Conservation (phyloP, 495 filamentous ascomycete genomes). For the Diplogelasinospora grovesii region DNA sequence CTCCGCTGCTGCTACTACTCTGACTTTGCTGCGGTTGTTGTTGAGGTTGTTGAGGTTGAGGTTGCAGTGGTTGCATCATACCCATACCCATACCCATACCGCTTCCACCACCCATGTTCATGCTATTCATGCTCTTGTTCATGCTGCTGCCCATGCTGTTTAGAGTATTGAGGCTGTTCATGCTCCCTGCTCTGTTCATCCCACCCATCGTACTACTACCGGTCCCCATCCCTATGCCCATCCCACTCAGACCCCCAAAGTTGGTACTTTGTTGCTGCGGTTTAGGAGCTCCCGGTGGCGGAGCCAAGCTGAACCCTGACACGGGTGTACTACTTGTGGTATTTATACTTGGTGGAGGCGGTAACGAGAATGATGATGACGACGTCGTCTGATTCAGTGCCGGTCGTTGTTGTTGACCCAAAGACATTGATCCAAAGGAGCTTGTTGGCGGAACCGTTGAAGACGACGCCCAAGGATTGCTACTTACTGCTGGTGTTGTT, state of each 20-base stretch:
- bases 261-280: conserved; percentile 8
- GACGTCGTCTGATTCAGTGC: conserved; percentile 9
- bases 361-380: conserved; percentile 41
- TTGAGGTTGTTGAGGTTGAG: conserved; percentile 22
- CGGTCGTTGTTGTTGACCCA: conserved; percentile 25
- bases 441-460: conserved; percentile 16
- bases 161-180: no score
- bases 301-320: conserved; percentile 35
- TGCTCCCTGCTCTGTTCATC: conserved; percentile 2
- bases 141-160: conserved; percentile 19
- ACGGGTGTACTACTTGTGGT: neutral
- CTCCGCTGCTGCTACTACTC: conserved; percentile 32
- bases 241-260: neutral
- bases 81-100: conserved; percentile 17
- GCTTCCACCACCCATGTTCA: conserved; percentile 23
- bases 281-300: conserved; percentile 28
- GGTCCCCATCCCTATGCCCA: conserved; percentile 11
- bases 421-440: conserved; percentile 27
- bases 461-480: conserved; percentile 33
- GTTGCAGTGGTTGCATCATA: conserved; percentile 18
- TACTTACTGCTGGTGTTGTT: conserved; percentile 3
- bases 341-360: conserved; percentile 40
- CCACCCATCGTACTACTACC: neutral
- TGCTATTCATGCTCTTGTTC: conserved; percentile 7
- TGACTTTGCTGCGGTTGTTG: no score